Conservation (phyloP, 768 basidiomycete species). For the Phanerochaete carnosa region DNA sequence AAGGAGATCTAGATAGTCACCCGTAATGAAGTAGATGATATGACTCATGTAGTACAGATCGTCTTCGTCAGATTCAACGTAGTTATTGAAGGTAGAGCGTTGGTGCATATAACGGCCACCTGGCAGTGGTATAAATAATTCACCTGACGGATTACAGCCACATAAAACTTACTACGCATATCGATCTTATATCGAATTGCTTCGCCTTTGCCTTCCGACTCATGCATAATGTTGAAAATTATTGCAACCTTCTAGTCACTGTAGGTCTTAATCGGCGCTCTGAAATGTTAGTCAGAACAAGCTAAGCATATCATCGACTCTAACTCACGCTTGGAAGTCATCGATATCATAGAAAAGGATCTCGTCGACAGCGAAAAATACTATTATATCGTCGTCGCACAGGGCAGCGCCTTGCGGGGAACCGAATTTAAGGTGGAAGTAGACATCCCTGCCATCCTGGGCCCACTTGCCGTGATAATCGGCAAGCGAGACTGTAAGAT, state of each 20-base stretch:
- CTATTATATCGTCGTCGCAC: constrained; percentile 23
- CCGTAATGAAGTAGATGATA: constrained; percentile 14
- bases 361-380: constrained; percentile 21
- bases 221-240: constrained; percentile 18
- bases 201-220: constrained; percentile 11
- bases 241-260: constrained; percentile 22
- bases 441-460: constrained; percentile 2
- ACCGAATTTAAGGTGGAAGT: constrained; percentile 22
- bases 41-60: constrained; percentile 8
- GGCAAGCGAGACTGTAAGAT: constrained; percentile 15
- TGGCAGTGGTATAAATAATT: not conserved
- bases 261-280: constrained; percentile 1
- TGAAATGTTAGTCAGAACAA: not conserved
- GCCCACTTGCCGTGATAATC: constrained; percentile 16
- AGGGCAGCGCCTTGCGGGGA: constrained; percentile 19
- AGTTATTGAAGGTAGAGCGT: not conserved
- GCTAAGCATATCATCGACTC: not conserved
- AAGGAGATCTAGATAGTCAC: constrained; percentile 21
- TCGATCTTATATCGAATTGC: constrained; percentile 17
- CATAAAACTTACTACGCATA: constrained; percentile 14
- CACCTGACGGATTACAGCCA: not conserved
- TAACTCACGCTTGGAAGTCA: constrained; percentile 7
- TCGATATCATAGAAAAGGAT: constrained; percentile 6
- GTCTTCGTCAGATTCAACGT: not conserved
- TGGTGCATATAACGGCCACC: constrained; percentile 6